Evolutionary conservation across 1,284 basidiomycete species (phyloP).

Genomic region (Ceratorhiza oryzae-sativae): DNA sequence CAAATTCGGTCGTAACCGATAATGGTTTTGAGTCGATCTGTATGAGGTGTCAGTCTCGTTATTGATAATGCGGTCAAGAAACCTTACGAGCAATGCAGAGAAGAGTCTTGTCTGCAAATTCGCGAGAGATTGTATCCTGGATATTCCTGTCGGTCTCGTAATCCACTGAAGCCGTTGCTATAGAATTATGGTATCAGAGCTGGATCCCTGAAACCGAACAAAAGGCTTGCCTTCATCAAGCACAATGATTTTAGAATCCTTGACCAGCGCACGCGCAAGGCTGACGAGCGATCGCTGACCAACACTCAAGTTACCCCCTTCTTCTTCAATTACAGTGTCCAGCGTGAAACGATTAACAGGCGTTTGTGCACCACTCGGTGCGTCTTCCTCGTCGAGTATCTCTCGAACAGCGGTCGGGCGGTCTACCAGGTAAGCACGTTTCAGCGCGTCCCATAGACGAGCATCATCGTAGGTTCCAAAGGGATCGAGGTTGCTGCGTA

Average conservation of each 20-base stretch:
- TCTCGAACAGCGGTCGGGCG: conserved; percentile 41
- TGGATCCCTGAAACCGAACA: conserved; percentile 49
- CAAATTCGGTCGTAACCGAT: conserved; percentile 58
- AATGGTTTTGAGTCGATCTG: conserved; percentile 46
- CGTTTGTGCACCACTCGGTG: conserved; percentile 53
- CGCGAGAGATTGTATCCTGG: conserved; percentile 83
- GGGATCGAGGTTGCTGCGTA: conserved; percentile 83
- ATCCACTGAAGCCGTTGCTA: conserved; percentile 67
- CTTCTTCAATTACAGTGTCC: conserved; percentile 83
- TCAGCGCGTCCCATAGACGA: conserved; percentile 81
- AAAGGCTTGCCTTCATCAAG: conserved; percentile 70
- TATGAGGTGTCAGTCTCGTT: not conserved
- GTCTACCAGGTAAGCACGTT: conserved; percentile 73
- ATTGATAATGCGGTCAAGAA: too few relatives aligned
- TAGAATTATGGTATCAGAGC: conserved; percentile 1
- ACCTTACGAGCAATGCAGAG: conserved; percentile 70
- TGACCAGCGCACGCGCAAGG: conserved; percentile 81
- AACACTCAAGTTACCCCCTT: conserved; percentile 82
- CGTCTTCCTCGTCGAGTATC: conserved; percentile 43
- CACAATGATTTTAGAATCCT: conserved; percentile 76
- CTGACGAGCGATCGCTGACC: conserved; percentile 81
- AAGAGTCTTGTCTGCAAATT: conserved; percentile 81
- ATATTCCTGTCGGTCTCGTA: conserved; percentile 86
- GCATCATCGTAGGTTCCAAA: conserved; percentile 78
- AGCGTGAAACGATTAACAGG: conserved; percentile 71